Evolutionary conservation across 176 grass and related monocot genomes (phyloP), one percentile per base, ranked within the genome.

Genomic region (Cocos nucifera): DNA sequence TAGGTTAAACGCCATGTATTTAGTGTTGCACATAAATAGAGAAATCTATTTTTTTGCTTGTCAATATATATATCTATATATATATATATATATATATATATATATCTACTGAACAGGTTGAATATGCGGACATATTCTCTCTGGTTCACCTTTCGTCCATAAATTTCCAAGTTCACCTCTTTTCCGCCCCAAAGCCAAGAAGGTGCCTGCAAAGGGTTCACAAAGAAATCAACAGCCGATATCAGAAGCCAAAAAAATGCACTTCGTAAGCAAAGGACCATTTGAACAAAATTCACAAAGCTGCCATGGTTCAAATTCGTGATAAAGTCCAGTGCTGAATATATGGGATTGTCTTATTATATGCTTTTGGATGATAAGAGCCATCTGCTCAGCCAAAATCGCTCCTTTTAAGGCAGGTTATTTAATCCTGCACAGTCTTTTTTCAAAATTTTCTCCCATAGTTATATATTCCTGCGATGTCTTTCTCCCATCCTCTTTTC

Each of bases 131-230:
- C 93, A 98, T 10, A 88, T 69, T 75, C 84, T 91, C 30, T 79
- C 65, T 12, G 93, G 87, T n/a, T 81, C 84, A n/a, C 93, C 93
- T 74, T 64, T 91, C 14, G 56, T 81, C 93, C 93, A 98, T 0
- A 98, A 75, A 67, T 92, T 98, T 66, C 69, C 32, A 30, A 98
- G 81, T 30, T 92, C 87, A 5, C 93, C 93, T 30, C 87, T 79
- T 67, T 88, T 98, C 67, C 52, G 57, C 59, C 84, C 87, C 0
- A 98, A 76, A 2, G 79, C 70, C 69, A 88, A 66, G 18, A 98
- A 88, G 19, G 93, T 98, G 29, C 87, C 93, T 98, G 64, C 23
- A 58, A 29, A n/a, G 50, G 17, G 23, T 59, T 62, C 1, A 20
- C 3, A 51, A 20, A 10, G 53, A 50, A 66, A 76, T 44, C 35